Evolutionary conservation across 1,284 basidiomycete species (phyloP), one percentile per base, ranked within the genome.

Genomic region (Marasmius fiardii): DNA sequence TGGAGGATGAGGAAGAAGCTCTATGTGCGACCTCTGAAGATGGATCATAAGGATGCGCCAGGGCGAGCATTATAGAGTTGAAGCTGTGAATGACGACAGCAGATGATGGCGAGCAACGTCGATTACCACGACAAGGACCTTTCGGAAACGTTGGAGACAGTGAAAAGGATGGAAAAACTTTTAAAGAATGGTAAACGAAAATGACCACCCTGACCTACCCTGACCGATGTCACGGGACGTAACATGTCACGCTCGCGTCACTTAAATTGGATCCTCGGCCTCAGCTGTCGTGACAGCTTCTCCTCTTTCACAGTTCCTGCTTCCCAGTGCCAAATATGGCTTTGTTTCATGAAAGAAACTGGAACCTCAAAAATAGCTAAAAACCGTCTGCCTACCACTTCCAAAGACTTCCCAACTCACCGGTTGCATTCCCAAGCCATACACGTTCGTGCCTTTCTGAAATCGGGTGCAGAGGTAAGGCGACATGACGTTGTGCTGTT

Each of bases 11-110:
- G n/a, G n/a, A 28, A 8, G 65, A 48, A 20, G 63, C 43, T 50
- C 62, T 57, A 51, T 54, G 58, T 37, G 57, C 24, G 4, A 63
- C 8, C 18, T 66, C 63, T 49, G 71, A 55, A 10, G 62, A 53
- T n/a, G 57, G 61, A 53, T 65, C 62, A 4, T 67, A 58, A 16
- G 73, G 72, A 62, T 72, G 67, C 54, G 74, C 74, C 51, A 75
- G 68, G 48, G 74, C 74, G 57, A 75, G 74, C 74, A 75, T 31
- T 75, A 58, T 60, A 60, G 63, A 33, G 26, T 49, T 31, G 47
- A 49, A 33, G 26, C 20, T n/a, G 18, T 49, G 3, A 20, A 31
- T 7, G 20, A 23, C 16, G 44, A 28, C 44, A 41, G 20, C 23
- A 26, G 33, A 20, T 18, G 47, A 49, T 14, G 23, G n/a, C 47